A percentile compares a stretch with the other conserved stretches of the same genome.
phyloP scores from a whole-genome alignment of 139 green algal species.

The Coccomyxa sp. region DNA sequence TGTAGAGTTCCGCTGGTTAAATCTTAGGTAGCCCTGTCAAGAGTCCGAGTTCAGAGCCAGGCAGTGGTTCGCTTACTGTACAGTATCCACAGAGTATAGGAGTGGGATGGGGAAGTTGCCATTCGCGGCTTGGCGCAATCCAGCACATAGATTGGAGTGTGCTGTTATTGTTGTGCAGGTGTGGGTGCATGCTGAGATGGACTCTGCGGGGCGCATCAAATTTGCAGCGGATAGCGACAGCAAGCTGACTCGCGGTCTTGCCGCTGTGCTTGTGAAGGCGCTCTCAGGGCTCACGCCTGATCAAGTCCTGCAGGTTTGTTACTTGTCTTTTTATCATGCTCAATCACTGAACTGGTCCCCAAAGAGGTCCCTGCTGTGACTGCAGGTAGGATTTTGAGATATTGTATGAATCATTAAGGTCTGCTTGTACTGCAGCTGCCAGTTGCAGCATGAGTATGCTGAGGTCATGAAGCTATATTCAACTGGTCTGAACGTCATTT shows the following conservation, averaged over 20 bases:
- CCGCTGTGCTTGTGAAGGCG: conserved; percentile 49
- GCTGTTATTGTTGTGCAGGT: conserved; percentile 41
- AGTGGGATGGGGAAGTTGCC: not conserved
- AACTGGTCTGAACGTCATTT: not conserved
- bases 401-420: not conserved
- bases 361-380: not conserved
- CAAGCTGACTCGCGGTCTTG: conserved; percentile 71
- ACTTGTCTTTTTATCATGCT: not conserved
- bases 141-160: not conserved
- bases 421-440: not conserved
- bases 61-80: too few species aligned
- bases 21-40: not conserved
- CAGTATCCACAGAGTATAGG: not conserved
- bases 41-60: not conserved
- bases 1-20: not conserved
- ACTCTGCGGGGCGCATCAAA: conserved; percentile 37
- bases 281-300: conserved; percentile 63
- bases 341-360: not conserved
- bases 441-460: not conserved
- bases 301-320: conserved; percentile 48
- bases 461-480: too few species aligned
- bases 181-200: conserved; percentile 66
- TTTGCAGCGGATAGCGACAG: conserved; percentile 70
- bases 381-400: not conserved
- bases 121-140: not conserved